Conservation (phyloP, 2,329 filamentous ascomycete genomes). For the Phyllosticta citriasiana region DNA sequence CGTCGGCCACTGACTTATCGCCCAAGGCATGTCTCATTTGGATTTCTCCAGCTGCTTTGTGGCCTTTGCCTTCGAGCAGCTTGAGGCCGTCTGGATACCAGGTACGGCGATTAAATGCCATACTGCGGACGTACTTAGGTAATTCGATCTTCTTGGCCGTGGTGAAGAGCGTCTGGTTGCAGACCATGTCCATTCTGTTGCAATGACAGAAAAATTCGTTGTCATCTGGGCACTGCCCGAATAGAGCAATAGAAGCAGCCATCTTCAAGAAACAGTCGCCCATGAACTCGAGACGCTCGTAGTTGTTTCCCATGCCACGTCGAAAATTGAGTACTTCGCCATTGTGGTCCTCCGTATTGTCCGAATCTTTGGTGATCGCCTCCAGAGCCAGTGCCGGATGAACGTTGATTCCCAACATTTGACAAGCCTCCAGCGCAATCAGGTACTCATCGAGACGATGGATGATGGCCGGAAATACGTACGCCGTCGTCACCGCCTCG, state of each 20-base stretch:
- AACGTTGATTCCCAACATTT: conserved; percentile 54
- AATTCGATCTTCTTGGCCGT: conserved; percentile 58
- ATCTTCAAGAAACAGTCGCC: conserved; percentile 94
- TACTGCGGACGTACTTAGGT: conserved; percentile 72
- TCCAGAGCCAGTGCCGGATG: conserved; percentile 66
- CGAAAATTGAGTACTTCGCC: conserved; percentile 63
- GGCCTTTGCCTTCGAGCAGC: conserved; percentile 61
- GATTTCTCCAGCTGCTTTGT: conserved; percentile 35
- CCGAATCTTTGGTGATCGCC: conserved; percentile 85
- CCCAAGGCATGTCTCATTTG: conserved; percentile 56
- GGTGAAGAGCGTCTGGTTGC: conserved; percentile 82
- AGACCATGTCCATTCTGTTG: conserved; percentile 79
- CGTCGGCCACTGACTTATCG: conserved; percentile 88
- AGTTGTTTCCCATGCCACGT: conserved; percentile 83
- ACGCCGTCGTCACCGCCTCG: conserved; percentile 59
- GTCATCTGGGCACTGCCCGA: conserved; percentile 62
- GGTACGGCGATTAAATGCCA: conserved; percentile 59
- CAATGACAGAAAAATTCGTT: conserved; percentile 85
- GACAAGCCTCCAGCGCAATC: conserved; percentile 67
- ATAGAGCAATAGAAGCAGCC: conserved; percentile 83
- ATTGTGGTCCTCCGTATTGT: conserved; percentile 66
- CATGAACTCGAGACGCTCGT: conserved; percentile 86
- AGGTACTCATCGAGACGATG: conserved; percentile 73
- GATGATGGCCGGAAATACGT: conserved; percentile 74
- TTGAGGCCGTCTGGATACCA: conserved; percentile 84